Conservation (phyloP, 1,139 yeast genomes). For the Zygosaccharomyces sapae region DNA sequence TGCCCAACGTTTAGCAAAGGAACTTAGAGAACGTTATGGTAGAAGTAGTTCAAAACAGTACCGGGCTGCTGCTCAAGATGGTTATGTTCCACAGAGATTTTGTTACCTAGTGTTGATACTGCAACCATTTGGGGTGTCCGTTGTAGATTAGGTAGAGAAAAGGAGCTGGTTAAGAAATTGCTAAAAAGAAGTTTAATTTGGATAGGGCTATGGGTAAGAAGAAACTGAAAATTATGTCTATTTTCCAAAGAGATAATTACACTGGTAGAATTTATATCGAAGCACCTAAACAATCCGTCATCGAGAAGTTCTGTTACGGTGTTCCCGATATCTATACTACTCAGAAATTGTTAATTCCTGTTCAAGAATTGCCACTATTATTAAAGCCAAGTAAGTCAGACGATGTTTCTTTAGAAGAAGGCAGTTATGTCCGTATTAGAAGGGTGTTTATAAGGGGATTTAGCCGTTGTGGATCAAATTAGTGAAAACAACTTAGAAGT, state of each 20-base stretch:
- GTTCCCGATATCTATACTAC: slow-evolving; percentile 71
- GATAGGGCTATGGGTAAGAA: slow-evolving; percentile 40
- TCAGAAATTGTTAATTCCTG: slow-evolving; percentile 87
- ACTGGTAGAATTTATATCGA: slow-evolving; percentile 89
- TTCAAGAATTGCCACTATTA: slow-evolving; percentile 90
- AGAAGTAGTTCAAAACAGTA: slow-evolving; percentile 76
- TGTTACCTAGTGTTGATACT: slow-evolving; percentile 93
- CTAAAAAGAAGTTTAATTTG: slow-evolving; percentile 65
- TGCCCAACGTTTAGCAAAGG: slow-evolving; percentile 90
- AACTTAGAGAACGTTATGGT: slow-evolving; percentile 88
- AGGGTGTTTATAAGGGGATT: slow-evolving; percentile 94
- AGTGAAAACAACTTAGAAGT: slow-evolving; percentile 95
- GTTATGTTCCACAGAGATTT: slow-evolving; percentile 86
- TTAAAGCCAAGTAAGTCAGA: slow-evolving; percentile 85
- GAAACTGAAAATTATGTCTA: slow-evolving; percentile 77
- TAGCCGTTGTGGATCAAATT: slow-evolving; percentile 87
- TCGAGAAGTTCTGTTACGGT: slow-evolving; percentile 84
- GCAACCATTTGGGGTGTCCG: slow-evolving; percentile 96
- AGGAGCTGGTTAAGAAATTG: slow-evolving; percentile 79
- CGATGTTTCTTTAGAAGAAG: slow-evolving; percentile 85
- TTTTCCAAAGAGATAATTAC: slow-evolving; percentile 90
- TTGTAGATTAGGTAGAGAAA: slow-evolving; percentile 90
- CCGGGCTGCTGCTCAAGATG: slow-evolving; percentile 75
- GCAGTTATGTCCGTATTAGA: slow-evolving; percentile 83
- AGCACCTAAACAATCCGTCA: slow-evolving; percentile 91